Base-by-base conservation (phyloP, 306 rosid genomes). In the Crotalaria pallida region DNA sequence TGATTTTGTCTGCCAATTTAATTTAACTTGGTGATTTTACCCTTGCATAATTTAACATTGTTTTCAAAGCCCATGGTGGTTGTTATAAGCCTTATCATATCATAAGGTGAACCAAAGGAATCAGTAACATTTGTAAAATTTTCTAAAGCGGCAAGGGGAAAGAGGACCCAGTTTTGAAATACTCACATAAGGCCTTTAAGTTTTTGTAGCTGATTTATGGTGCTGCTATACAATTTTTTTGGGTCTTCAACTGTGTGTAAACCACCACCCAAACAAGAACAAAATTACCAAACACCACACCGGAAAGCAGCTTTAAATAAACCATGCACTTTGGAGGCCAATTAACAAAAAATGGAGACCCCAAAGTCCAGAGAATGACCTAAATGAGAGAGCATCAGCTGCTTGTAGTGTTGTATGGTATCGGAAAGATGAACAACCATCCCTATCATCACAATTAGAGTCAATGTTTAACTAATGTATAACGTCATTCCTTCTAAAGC, bases 81-180 rank as follows among this genome's bases (percentile, higher is more conserved):
- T 76, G 68, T 75, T 63, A 73, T 58, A 57, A 57, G 56, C 84
- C 79, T 58, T 45, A 17, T 75, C 63, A 77, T 82, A 64, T 78
- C 79, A 47, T 80, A 67, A 65, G 76, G 67, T 59, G 65, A 72
- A 80, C 69, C 71, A 63, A 67, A 79, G 65, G 60, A 82, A 76
- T 75, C 15, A 51, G 53, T 65, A 18, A 29, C 55, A 64, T 83
- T 72, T 77, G 61, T 80, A 65, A 73, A 79, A 72, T 79, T 65
- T 77, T 73, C 77, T 27, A 75, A 56, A 69, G 82, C 57, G 64
- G 72, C 40, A 29, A 19, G 48, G 83, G 88, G 81, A 62, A 76
- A 41, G 65, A 66, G 85, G 76, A 82, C 85, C 85, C 87, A 74
- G 60, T 82, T 90, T 86, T 90, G 85, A 60, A 80, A 71, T 67